A percentile compares a stretch with the other conserved stretches of the same genome.
Conservation (phyloP, 129 eudicot genomes). For the Oenanthe sinensis region DNA sequence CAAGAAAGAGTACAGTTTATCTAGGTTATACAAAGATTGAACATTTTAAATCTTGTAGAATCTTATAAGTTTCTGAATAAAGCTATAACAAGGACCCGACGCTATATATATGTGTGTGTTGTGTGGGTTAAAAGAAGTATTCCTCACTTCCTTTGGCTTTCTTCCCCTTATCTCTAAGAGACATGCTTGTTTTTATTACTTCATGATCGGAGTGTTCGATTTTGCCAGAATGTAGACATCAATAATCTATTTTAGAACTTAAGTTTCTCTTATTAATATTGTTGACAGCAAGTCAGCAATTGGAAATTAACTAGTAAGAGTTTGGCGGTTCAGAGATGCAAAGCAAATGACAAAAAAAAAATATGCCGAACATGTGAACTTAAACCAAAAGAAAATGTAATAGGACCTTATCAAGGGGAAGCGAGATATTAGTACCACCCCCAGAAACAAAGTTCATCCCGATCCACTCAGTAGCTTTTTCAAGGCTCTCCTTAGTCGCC, state of each 20-base stretch:
- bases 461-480: conserved; percentile 63
- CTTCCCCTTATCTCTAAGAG: not conserved
- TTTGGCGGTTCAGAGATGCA: not conserved
- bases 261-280: not conserved
- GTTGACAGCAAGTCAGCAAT: not conserved
- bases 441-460: conserved; percentile 63
- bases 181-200: no score
- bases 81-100: no score
- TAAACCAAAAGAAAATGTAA: conserved; percentile 3
- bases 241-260: not conserved
- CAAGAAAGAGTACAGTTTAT: not conserved
- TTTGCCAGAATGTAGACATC: not conserved
- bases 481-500: conserved; percentile 57
- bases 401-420: conserved; percentile 60
- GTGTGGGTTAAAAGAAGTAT: not conserved
- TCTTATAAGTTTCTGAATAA: not conserved
- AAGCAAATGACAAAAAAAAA: not conserved
- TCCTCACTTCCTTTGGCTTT: not conserved
- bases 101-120: not conserved
- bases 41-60: not conserved
- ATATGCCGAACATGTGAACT: not conserved
- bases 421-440: conserved; percentile 72
- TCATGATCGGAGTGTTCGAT: not conserved
- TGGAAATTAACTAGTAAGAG: not conserved
- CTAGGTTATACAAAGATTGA: not conserved